A percentile compares a stretch with the other conserved stretches of the same genome.
phyloP scores from a whole-genome alignment of 805 yeast genomes.

The Yamadazyma kitorensis region DNA sequence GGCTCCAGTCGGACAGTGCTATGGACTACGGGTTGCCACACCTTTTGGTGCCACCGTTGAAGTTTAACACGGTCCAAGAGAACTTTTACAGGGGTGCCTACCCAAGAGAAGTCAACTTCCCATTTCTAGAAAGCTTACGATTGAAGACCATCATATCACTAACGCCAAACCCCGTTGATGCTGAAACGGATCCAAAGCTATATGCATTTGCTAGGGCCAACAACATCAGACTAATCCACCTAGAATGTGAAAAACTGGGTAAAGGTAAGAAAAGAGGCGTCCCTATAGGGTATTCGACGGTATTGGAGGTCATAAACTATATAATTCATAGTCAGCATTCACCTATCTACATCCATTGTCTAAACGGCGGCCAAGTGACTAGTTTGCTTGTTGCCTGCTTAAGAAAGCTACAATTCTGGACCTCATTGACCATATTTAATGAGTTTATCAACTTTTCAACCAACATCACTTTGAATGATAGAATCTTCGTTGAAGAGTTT shows the following conservation, averaged over 20 bases:
- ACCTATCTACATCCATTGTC: conserved; percentile 82
- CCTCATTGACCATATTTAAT: conserved; percentile 78
- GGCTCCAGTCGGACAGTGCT: too few species aligned
- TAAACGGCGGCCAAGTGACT: conserved; percentile 86
- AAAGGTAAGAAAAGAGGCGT: conserved; percentile 82
- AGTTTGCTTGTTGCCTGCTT: conserved; percentile 83
- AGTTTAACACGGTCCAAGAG: conserved; percentile 70
- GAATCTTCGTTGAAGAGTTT: conserved; percentile 80
- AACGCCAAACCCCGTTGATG: conserved; percentile 70
- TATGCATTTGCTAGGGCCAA: conserved; percentile 50
- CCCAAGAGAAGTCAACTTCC: conserved; percentile 72
- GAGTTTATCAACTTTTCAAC: conserved; percentile 80
- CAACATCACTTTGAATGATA: conserved; percentile 76
- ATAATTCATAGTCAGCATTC: conserved; percentile 56
- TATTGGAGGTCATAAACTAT: conserved; percentile 56
- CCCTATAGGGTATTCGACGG: conserved; percentile 68
- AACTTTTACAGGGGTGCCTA: conserved; percentile 80
- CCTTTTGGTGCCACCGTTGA: conserved; percentile 66
- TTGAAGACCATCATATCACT: conserved; percentile 74
- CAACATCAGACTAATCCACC: conserved; percentile 62
- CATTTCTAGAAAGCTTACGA: conserved; percentile 62
- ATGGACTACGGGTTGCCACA: conserved; percentile 19
- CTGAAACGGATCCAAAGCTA: conserved; percentile 49
- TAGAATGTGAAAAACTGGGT: conserved; percentile 64
- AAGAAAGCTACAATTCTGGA: conserved; percentile 83